A percentile compares a stretch with the other conserved stretches of the same genome.
Conservation (phyloP, 1,139 yeast genomes). For the Sugiyamaella grinbergsii region DNA sequence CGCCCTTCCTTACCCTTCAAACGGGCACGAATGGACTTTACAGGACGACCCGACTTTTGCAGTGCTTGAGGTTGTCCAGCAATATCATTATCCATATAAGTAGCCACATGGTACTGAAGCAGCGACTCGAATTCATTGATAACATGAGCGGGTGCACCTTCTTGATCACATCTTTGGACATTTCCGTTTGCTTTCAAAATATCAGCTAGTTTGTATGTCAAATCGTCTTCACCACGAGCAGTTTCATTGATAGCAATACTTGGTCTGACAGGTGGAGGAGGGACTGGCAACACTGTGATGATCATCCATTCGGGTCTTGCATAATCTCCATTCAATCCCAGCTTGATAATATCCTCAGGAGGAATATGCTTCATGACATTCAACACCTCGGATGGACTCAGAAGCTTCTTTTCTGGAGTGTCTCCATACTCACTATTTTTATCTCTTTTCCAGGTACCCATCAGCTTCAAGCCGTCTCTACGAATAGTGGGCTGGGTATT, state of each 20-base stretch:
- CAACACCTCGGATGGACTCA: constrained; percentile 85
- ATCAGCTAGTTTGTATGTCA: constrained; percentile 96
- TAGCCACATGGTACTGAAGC: constrained; percentile 97
- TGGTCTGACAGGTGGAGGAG: constrained; percentile 99
- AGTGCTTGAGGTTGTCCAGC: constrained; percentile 99
- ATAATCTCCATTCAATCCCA: constrained; percentile 93
- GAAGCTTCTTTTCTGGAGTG: constrained; percentile 88
- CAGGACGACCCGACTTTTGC: constrained; percentile 98
- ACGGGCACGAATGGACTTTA: constrained; percentile 97
- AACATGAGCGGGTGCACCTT: constrained; percentile 98
- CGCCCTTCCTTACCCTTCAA: constrained; percentile 99
- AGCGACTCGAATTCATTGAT: constrained; percentile 94
- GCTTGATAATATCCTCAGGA: constrained; percentile 72
- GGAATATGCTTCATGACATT: constrained; percentile 91
- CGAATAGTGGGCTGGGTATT: constrained; percentile 95
- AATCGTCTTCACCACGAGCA: constrained; percentile 99
- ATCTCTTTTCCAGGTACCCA: constrained; percentile 97
- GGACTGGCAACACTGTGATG: constrained; percentile 96
- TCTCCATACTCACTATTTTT: constrained; percentile 77
- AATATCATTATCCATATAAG: constrained; percentile 98
- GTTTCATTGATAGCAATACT: constrained; percentile 97
- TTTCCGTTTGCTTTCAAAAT: constrained; percentile 93
- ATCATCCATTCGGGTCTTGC: constrained; percentile 99
- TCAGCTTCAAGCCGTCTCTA: constrained; percentile 89
- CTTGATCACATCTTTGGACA: constrained; percentile 94